Evolutionary conservation across 169 alveolate species (phyloP).

Genomic region (Perkinsus chesapeaki): DNA sequence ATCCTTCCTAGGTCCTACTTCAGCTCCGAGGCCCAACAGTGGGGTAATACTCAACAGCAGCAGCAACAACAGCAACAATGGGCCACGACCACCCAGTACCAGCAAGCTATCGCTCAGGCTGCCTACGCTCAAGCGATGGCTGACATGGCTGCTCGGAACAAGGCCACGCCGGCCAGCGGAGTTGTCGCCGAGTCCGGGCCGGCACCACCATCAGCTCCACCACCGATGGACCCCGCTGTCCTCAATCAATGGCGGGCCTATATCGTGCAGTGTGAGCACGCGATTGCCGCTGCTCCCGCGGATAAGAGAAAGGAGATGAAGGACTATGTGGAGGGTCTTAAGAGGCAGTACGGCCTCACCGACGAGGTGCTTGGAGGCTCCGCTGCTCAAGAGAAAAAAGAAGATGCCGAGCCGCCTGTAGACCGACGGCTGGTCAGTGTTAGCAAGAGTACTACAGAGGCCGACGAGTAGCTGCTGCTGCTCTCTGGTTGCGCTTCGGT

Average conservation of each 20-base stretch:
- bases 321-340: background rate
- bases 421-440: background rate
- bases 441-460: background rate
- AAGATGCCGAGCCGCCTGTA: background rate
- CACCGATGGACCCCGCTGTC: background rate
- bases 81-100: slow-evolving; percentile 2
- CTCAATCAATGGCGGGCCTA: background rate
- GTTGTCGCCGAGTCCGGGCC: background rate
- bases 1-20: background rate
- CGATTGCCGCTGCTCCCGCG: background rate
- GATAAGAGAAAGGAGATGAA: background rate
- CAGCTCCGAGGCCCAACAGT: background rate
- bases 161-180: background rate
- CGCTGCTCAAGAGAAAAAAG: background rate
- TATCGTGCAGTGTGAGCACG: background rate
- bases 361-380: background rate
- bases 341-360: background rate
- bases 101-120: background rate
- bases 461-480: background rate
- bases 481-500: background rate
- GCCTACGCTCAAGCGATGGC: background rate
- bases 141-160: background rate
- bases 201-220: background rate
- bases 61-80: background rate
- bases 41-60: background rate